phyloP scores from a whole-genome alignment of 1,284 basidiomycete species.

The Volvariella volvacea region DNA sequence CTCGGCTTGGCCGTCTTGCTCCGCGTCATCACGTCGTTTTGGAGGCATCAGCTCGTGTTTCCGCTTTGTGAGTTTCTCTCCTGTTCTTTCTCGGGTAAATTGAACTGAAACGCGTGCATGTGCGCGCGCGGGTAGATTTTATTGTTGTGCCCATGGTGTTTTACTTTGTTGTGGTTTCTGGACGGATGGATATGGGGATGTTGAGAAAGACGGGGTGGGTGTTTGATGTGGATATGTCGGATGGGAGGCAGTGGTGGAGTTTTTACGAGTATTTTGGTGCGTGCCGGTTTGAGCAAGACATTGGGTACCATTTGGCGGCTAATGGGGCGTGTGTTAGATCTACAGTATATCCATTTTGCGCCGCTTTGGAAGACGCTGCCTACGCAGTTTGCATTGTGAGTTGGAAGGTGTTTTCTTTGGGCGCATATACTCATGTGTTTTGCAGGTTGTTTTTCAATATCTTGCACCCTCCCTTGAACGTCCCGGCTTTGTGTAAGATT shows the following conservation, averaged over 20 bases:
- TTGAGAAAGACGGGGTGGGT: conserved; percentile 78
- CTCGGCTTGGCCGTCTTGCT: conserved; percentile 75
- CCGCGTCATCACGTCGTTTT: conserved; percentile 75
- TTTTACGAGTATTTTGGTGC: conserved; percentile 78
- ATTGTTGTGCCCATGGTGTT: conserved; percentile 79
- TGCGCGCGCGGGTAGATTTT: conserved; percentile 54
- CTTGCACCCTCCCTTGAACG: conserved; percentile 89
- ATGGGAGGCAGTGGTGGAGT: conserved; percentile 71
- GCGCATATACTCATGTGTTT: conserved; percentile 1
- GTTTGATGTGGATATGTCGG: conserved; percentile 64
- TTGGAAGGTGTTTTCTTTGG: conserved; percentile 17
- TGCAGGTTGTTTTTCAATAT: conserved; percentile 83
- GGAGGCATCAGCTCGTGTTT: conserved; percentile 87
- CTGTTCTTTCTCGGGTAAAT: background rate
- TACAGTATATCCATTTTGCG: conserved; percentile 50
- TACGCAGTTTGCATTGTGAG: conserved; percentile 72
- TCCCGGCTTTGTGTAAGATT: conserved; percentile 76
- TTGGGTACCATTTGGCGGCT: too few species aligned
- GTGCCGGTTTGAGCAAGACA: conserved; percentile 17
- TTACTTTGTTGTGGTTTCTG: conserved; percentile 71
- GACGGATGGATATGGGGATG: conserved; percentile 52
- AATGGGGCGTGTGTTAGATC: conserved; percentile 37
- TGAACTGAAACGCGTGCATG: background rate
- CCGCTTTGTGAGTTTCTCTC: conserved; percentile 63
- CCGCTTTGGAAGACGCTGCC: conserved; percentile 75